phyloP scores from a whole-genome alignment of 2,329 filamentous ascomycete genomes.

The Penicillium freii region DNA sequence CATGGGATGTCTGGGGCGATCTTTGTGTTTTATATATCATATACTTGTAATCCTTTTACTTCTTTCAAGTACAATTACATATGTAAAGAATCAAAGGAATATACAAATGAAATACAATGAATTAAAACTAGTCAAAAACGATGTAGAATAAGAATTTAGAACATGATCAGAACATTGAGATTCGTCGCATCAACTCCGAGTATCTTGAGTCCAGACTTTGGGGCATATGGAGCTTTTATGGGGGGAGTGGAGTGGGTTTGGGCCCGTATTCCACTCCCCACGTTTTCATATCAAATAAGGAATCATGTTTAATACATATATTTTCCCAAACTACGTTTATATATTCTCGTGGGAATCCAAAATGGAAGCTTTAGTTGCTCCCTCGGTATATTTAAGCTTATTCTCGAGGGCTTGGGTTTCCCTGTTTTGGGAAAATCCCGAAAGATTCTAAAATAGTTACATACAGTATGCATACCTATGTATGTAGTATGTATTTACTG shows the following conservation, averaged over 20 bases:
- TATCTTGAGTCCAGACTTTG: background rate
- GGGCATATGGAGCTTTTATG: constrained; percentile 4
- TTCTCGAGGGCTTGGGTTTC: background rate
- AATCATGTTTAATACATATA: no score
- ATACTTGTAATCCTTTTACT: background rate
- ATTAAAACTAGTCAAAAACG: no score
- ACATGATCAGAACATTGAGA: background rate
- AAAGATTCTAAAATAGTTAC: background rate
- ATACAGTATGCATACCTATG: background rate
- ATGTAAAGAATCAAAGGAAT: background rate
- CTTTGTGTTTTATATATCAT: background rate
- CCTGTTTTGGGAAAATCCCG: background rate
- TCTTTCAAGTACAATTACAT: background rate
- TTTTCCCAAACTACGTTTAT: no score
- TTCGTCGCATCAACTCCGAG: constrained; percentile 6
- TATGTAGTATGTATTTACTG: background rate
- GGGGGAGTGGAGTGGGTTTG: constrained; percentile 5
- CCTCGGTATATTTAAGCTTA: background rate
- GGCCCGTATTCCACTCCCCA: constrained; percentile 4
- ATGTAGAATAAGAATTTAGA: no score
- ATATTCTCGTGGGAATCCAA: no score
- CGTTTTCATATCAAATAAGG: background rate
- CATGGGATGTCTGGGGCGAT: constrained; percentile 21
- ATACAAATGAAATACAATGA: background rate
- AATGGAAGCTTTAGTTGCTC: background rate